Percentiles rank a stretch among this genome's conserved stretches.
Conservation (phyloP, 176 grass and related monocot genomes). For the Ensete ventricosum region DNA sequence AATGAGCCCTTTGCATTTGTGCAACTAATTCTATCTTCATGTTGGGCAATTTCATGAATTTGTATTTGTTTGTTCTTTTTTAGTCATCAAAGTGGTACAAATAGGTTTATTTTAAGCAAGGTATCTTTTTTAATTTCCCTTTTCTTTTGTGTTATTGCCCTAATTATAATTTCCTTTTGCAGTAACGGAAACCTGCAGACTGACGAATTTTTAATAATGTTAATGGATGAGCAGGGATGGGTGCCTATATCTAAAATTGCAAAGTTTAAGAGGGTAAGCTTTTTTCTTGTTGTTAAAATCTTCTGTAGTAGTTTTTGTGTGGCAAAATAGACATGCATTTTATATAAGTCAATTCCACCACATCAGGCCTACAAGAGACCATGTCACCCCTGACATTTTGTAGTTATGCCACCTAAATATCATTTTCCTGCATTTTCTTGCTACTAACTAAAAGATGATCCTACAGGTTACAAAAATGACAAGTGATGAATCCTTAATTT, state of each 20-base stretch:
- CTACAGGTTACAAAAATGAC: constrained; percentile 69
- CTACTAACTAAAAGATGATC: not conserved
- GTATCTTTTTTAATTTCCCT: too few relatives aligned
- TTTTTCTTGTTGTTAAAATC: constrained; percentile 9
- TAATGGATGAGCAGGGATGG: constrained; percentile 73
- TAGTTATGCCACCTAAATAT: too few relatives aligned
- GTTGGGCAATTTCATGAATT: not conserved
- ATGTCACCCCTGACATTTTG: too few relatives aligned
- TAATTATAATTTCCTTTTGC: constrained; percentile 2
- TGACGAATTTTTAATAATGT: constrained; percentile 57
- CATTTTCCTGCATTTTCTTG: not conserved
- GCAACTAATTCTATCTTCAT: not conserved
- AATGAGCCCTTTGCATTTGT: not conserved
- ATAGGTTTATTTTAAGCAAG: too few relatives aligned
- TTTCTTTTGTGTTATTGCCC: too few relatives aligned
- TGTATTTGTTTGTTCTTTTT: not conserved
- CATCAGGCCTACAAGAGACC: too few relatives aligned
- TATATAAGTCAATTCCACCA: too few relatives aligned
- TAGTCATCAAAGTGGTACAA: not conserved
- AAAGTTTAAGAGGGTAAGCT: constrained; percentile 61
- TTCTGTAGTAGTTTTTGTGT: not conserved
- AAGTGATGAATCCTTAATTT: constrained; percentile 36
- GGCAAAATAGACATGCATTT: too few relatives aligned
- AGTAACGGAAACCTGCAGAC: constrained; percentile 51
- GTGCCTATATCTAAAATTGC: constrained; percentile 53